Evolutionary conservation across 108 stramenopile species (phyloP).

Genomic region (Nitzschia palea): DNA sequence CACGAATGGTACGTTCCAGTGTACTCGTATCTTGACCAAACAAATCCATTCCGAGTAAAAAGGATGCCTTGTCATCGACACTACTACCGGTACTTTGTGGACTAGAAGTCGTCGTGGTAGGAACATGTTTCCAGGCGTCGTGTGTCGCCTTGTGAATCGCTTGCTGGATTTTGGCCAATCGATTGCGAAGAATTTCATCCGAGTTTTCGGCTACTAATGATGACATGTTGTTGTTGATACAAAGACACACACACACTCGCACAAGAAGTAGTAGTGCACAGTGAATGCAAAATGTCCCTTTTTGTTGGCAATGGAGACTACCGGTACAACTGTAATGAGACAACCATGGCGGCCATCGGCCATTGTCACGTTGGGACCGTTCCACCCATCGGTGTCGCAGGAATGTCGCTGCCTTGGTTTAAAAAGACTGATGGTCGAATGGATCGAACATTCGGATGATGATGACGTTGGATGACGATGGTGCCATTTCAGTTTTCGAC

Average conservation of each 20-base stretch:
- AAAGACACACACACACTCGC: no score
- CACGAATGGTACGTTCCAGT: conserved; percentile 36
- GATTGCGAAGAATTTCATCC: conserved; percentile 11
- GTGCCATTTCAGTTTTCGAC: no score
- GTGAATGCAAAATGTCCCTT: not conserved
- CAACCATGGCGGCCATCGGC: not conserved
- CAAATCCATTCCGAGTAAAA: conserved; percentile 58
- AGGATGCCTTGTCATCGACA: conserved; percentile 36
- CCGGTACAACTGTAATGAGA: not conserved
- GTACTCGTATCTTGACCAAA: conserved; percentile 41
- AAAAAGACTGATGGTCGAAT: no score
- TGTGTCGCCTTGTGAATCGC: conserved; percentile 44
- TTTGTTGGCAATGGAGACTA: not conserved
- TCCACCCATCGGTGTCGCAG: no score
- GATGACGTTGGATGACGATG: no score
- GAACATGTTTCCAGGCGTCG: conserved; percentile 38
- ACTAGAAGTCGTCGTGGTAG: no score
- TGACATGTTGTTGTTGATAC: not conserved
- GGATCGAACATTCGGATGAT: no score
- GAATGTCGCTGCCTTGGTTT: no score
- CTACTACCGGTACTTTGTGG: conserved; percentile 13
- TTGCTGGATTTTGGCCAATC: conserved; percentile 30
- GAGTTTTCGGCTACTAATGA: not conserved
- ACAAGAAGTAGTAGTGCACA: no score
- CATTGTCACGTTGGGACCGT: no score